Base-by-base conservation (phyloP, 2,329 filamentous ascomycete genomes). In the Colletotrichum tropicale region DNA sequence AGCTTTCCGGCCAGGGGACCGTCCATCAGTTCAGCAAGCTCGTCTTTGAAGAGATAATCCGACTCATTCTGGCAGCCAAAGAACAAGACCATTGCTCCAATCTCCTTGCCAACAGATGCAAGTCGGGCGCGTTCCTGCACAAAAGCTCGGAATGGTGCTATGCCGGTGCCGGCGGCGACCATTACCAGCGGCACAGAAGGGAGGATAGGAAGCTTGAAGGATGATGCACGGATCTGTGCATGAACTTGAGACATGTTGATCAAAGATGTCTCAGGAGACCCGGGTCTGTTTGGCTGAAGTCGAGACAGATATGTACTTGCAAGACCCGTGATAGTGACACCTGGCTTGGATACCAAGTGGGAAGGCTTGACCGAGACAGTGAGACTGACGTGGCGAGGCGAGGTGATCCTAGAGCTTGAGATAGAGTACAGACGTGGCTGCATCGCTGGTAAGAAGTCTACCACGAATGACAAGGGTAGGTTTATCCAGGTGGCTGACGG, bases 141-240 rank as follows among this genome's bases (percentile, higher is more conserved):
- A 38, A 83, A 83, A 3, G 78, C 81, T 3, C 81, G 77, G 68
- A 82, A 82, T 0, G 87, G 88, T 1, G 88, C 88, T 18, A 90
- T 80, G 6, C 89, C 88, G 0, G 88, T 90, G 1, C 89, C 89
- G 0, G 88, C 85, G 0, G 82, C 88, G 10, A 91, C 82, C 87
- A 91, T 89, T 66, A 92, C 83, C 12, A 92, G 80, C 0, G 89
- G 90, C 0, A 82, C 86, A 6, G 82, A 83, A 8, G 83, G 79
- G 0, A 83, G 80, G 13, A 83, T 79, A 0, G 88, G 88, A 4
- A 89, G 83, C 66, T 87, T 87, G 82, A 89, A 89, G 52, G 84
- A 85, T 1, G 85, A 86, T 36, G 32, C 32, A 1, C 60, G 32
- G 32, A 64, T 38, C 30, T 64, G 60, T 16, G 32, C 60, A 34